Percentiles rank a stretch among this genome's conserved stretches.
Evolutionary conservation across 1,284 basidiomycete genomes (phyloP).

Genomic region (Albatrellus sp.): DNA sequence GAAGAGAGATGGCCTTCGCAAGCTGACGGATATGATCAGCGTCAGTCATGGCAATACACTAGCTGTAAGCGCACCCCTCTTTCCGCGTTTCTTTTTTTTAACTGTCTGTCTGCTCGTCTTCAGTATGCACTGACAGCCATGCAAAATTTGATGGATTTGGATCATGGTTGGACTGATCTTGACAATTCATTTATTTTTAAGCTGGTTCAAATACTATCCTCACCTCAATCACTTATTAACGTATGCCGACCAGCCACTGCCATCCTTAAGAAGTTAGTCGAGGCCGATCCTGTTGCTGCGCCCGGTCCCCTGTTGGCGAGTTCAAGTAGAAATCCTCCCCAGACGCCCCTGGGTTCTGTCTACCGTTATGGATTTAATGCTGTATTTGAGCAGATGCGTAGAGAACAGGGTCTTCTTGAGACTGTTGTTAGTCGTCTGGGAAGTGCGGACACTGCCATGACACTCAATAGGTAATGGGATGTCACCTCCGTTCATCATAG

Average conservation of each 20-base stretch:
- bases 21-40: slow-evolving; percentile 67
- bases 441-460: slow-evolving; percentile 76
- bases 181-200: slow-evolving; percentile 62
- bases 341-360: slow-evolving; percentile 47
- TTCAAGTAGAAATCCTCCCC: slow-evolving; percentile 44
- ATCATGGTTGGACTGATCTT: slow-evolving; percentile 70
- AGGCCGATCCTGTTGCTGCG: slow-evolving; percentile 60
- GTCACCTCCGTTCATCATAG: not conserved
- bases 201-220: slow-evolving; percentile 74
- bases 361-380: slow-evolving; percentile 74
- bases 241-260: slow-evolving; percentile 95
- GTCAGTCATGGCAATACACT: slow-evolving; percentile 73
- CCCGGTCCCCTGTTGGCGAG: slow-evolving; percentile 44
- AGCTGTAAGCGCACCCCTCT: slow-evolving; percentile 38
- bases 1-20: slow-evolving; percentile 59
- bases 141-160: slow-evolving; percentile 79
- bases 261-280: slow-evolving; percentile 80
- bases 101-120: slow-evolving; percentile 7
- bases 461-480: slow-evolving; percentile 61
- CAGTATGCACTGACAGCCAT: slow-evolving; percentile 78
- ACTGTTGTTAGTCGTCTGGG: slow-evolving; percentile 71
- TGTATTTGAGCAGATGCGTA: slow-evolving; percentile 75
- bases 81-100: not conserved
- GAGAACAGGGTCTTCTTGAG: slow-evolving; percentile 51
- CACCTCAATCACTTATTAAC: slow-evolving; percentile 73